Evolutionary conservation across 108 stramenopile genomes (phyloP).

Genomic region (Cyclostephanos tholiformis): DNA sequence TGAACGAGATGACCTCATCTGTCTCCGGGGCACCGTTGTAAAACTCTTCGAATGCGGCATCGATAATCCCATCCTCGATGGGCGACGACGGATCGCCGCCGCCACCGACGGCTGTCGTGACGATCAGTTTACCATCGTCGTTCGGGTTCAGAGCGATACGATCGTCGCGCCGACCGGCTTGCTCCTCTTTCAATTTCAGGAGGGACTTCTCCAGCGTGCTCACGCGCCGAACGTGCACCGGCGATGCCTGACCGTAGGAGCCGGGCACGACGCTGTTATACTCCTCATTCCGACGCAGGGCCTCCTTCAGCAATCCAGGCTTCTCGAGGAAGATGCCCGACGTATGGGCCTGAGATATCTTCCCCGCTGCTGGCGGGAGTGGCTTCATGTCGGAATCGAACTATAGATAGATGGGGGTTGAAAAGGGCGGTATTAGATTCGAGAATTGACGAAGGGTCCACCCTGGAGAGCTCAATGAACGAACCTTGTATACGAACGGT

Average conservation of each 20-base stretch:
- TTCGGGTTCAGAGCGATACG: conserved; percentile 30
- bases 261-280: conserved; percentile 41
- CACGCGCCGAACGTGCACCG: conserved; percentile 17
- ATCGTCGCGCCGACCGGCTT: background rate
- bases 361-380: conserved; percentile 39
- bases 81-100: conserved; percentile 7
- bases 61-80: conserved; percentile 23
- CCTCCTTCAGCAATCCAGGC: conserved; percentile 59
- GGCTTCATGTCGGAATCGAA: conserved; percentile 71
- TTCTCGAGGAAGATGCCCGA: conserved; percentile 62
- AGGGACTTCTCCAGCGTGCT: conserved; percentile 44
- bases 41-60: conserved; percentile 52
- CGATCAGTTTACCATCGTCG: conserved; percentile 38
- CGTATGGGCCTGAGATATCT: conserved; percentile 54
- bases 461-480: background rate
- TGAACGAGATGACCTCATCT: conserved; percentile 11
- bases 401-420: background rate
- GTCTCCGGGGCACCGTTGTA: conserved; percentile 23
- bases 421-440: no score
- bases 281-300: conserved; percentile 49
- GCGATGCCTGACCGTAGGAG: conserved; percentile 26
- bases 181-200: conserved; percentile 39
- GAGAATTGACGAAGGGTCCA: no score
- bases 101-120: conserved; percentile 26
- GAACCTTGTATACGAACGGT: conserved; percentile 67